Base-by-base conservation (phyloP, 2,329 filamentous ascomycete species). In the Diaporthe helianthi region DNA sequence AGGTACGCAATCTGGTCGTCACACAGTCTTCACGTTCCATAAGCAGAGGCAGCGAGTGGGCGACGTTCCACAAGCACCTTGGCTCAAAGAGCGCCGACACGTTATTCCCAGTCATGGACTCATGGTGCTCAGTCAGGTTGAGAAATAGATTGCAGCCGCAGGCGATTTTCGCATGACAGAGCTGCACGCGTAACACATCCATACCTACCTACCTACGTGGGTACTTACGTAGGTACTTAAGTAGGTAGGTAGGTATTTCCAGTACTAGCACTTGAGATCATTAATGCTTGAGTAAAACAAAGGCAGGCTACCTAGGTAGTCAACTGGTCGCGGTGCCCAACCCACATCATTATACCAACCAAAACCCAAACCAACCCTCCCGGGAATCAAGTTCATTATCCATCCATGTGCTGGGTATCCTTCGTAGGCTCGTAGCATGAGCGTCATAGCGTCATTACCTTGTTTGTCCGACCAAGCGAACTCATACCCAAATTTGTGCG, bases 401-500 rank as follows among this genome's bases (percentile, higher is more conserved):
- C n/a, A 22, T 66, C 19, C 64, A 12, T 55, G 64, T 47, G 12
- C 26, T 47, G 52, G 65, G 41, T 58, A 58, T 67, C 52, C 65
- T 55, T 67, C 44, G 41, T 63, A 22, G 47, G 38, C 26, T 63
- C 58, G 26, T 63, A 63, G 29, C 26, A 19, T 66, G n/a, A n/a
- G 47, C 51, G 36, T 63, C 58, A 36, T 63, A 63, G 29, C 26
- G 22, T 66, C 64, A 10, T 66, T 47, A 47, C 29, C 38, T 19
- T 46, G 4, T 29, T 7, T 55, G 13, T 24, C 64, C 8, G n/a
- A 31, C 46, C 9, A 7, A 26, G 6, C 33, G 9, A 8, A 10
- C 17, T 22, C 47, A 17, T 17, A 15, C 41, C 19, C 19, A 24
- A 22, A 15, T 33, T 10, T 17, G 19, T 22, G 12, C 9, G 19